Percentiles rank a stretch among this genome's conserved stretches.
These are phyloP conservation scores for Pelargonium citronellum DNA, from an alignment of 441 rosid species.

Conservation along the genomic window DNA sequence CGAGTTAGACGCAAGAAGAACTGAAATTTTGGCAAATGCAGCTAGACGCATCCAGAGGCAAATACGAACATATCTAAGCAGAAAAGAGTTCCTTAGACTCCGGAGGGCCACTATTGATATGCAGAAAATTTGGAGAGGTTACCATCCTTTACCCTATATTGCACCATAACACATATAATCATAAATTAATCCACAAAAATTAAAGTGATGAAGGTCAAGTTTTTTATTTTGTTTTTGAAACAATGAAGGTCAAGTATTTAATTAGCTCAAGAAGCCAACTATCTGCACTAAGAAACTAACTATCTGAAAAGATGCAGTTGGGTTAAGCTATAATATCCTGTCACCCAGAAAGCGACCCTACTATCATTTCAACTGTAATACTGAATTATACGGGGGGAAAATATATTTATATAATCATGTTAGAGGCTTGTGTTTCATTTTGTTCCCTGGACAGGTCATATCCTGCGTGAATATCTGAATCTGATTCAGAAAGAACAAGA, in stretches of 20 bases:
- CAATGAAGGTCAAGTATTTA: too few species aligned
- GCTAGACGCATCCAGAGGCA: constrained; percentile 93
- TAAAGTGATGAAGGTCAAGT: background rate
- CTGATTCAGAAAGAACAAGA: background rate
- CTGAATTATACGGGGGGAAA: too few species aligned
- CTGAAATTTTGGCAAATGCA: constrained; percentile 96
- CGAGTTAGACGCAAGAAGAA: constrained; percentile 96
- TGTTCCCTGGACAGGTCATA: background rate
- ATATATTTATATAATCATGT: too few species aligned
- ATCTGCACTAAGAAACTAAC: background rate
- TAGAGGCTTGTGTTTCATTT: background rate
- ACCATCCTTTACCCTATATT: constrained; percentile 7
- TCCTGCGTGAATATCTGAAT: background rate
- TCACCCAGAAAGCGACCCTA: too few species aligned
- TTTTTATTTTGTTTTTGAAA: too few species aligned
- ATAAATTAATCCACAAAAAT: background rate
- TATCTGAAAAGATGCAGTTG: background rate
- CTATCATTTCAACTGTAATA: too few species aligned
- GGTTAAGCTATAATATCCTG: background rate
- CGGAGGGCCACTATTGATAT: constrained; percentile 72
- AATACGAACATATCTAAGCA: constrained; percentile 72
- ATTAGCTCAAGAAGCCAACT: background rate
- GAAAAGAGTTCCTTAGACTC: constrained; percentile 71
- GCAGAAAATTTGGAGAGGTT: constrained; percentile 92
- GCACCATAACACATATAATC: background rate